phyloP scores from a whole-genome alignment of 345 rosid species.

The Kandelia obovata region DNA sequence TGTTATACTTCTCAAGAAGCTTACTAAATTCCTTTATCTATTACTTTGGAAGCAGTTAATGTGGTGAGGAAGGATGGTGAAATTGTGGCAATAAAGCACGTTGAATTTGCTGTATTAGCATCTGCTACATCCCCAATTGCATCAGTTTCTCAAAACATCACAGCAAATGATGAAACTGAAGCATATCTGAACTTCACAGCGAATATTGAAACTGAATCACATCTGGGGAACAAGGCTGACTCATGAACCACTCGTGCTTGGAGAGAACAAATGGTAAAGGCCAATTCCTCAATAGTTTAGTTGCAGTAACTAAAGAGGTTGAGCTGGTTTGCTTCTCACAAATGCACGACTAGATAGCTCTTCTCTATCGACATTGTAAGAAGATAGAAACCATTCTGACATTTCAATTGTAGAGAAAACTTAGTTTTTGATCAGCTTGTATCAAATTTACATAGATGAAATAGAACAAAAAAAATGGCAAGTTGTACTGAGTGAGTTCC shows the following conservation, averaged over 20 bases:
- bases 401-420: not conserved
- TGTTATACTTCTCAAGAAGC: no score
- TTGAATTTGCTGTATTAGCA: conserved; percentile 9
- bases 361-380: no score
- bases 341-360: not conserved
- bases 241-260: not conserved
- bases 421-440: conserved; percentile 17
- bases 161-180: conserved; percentile 8
- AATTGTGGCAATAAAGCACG: conserved; percentile 10
- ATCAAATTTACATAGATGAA: conserved; percentile 18
- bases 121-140: conserved; percentile 20
- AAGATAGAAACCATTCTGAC: not conserved
- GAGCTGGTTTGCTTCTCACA: not conserved
- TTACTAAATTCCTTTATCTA: no score
- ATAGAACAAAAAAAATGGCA: conserved; percentile 1
- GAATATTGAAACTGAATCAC: conserved; percentile 15
- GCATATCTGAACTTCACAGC: conserved; percentile 2
- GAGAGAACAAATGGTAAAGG: not conserved
- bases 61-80: conserved; percentile 28
- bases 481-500: not conserved
- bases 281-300: not conserved
- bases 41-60: conserved; percentile 20
- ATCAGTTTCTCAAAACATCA: conserved; percentile 18
- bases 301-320: not conserved
- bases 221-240: not conserved